Conservation (phyloP, 495 filamentous ascomycete species). For the Penicillium desertorum region DNA sequence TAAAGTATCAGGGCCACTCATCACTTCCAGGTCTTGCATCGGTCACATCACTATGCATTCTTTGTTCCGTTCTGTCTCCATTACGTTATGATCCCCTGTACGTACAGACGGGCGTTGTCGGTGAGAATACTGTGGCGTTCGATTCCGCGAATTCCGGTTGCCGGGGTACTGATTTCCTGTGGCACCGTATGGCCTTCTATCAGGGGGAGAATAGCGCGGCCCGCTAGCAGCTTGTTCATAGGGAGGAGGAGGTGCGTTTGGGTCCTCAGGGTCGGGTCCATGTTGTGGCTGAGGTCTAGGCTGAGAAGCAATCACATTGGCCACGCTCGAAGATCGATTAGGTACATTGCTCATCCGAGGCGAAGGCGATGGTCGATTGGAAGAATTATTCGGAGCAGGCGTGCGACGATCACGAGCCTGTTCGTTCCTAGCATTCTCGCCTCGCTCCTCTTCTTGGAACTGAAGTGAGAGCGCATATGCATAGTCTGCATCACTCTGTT, state of each 20-base stretch:
- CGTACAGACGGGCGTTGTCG: constrained; percentile 15
- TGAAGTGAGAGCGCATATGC: constrained; percentile 50
- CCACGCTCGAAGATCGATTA: constrained; percentile 23
- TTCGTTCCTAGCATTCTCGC: constrained; percentile 19
- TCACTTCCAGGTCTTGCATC: background rate
- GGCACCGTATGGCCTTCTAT: constrained; percentile 48
- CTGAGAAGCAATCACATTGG: constrained; percentile 21
- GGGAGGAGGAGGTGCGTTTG: constrained; percentile 66
- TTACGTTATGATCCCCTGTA: constrained; percentile 25
- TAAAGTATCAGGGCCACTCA: background rate
- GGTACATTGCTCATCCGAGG: constrained; percentile 22
- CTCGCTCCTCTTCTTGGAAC: constrained; percentile 45
- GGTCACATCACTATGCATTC: constrained; percentile 50
- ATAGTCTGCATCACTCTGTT: constrained; percentile 53
- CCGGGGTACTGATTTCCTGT: constrained; percentile 16
- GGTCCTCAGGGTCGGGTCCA: constrained; percentile 38
- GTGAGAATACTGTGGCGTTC: constrained; percentile 22
- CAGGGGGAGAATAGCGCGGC: constrained; percentile 62
- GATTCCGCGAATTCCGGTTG: constrained; percentile 17
- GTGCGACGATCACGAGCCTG: constrained; percentile 14
- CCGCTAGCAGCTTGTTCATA: constrained; percentile 77
- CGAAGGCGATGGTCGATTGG: constrained; percentile 10
- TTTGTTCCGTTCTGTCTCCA: constrained; percentile 33
- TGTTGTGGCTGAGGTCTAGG: constrained; percentile 19
- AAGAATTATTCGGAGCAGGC: constrained; percentile 11